Conservation (phyloP, 2,329 filamentous ascomycete species). For the Tolypocladium album region DNA sequence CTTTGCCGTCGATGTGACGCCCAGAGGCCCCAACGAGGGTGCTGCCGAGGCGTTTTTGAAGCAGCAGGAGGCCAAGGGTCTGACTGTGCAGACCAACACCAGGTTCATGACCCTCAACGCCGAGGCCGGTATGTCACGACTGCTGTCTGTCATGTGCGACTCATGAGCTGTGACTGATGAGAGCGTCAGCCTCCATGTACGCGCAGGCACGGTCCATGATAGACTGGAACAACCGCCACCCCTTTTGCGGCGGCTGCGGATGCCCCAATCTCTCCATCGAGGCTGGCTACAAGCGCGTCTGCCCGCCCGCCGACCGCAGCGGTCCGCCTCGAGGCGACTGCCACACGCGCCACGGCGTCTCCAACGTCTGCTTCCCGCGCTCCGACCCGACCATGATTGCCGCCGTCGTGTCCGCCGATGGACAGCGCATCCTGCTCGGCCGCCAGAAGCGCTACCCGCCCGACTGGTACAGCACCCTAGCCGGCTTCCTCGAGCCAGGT, state of each 20-base stretch:
- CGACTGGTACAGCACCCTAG: slow-evolving; percentile 81
- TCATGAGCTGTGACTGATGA: neutral
- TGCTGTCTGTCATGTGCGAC: neutral
- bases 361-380: slow-evolving; percentile 83
- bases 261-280: slow-evolving; percentile 69
- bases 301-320: slow-evolving; percentile 57
- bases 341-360: slow-evolving; percentile 71
- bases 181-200: slow-evolving; percentile 67
- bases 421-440: slow-evolving; percentile 69
- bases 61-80: slow-evolving; percentile 39
- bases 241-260: slow-evolving; percentile 85
- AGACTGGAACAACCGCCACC: slow-evolving; percentile 91
- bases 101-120: slow-evolving; percentile 50
- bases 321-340: slow-evolving; percentile 56
- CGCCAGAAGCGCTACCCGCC: slow-evolving; percentile 75
- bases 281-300: slow-evolving; percentile 70
- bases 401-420: slow-evolving; percentile 75
- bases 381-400: slow-evolving; percentile 95
- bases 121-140: slow-evolving; percentile 41
- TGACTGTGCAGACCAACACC: slow-evolving; percentile 57
- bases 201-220: slow-evolving; percentile 79
- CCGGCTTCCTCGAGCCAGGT: slow-evolving; percentile 76
- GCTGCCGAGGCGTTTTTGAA: slow-evolving; percentile 41
- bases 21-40: slow-evolving; percentile 51
- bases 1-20: slow-evolving; percentile 85